A percentile compares a stretch with the other conserved stretches of the same genome.
These are phyloP conservation scores for Magnolia kwangsiensis DNA, from an alignment of 164 flowering plant genomes.

Conservation along the genomic window DNA sequence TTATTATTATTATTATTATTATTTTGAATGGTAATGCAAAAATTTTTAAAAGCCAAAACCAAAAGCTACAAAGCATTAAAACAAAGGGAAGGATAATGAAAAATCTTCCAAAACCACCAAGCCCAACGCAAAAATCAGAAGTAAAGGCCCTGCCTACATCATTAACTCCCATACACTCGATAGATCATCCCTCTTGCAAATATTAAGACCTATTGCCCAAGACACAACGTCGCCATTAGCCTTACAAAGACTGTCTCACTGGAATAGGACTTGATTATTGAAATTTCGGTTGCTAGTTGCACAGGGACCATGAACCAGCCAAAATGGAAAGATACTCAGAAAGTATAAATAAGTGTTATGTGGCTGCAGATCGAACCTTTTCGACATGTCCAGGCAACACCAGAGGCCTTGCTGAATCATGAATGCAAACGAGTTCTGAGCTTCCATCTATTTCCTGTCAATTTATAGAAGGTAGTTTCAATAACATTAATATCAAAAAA, in stretches of 20 bases:
- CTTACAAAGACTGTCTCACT: not conserved
- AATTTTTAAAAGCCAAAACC: no score
- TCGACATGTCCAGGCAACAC: conserved; percentile 56
- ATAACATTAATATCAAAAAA: not conserved
- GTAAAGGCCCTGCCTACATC: not conserved
- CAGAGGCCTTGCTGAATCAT: conserved; percentile 97
- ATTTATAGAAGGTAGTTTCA: not conserved
- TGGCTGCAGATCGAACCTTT: conserved; percentile 44
- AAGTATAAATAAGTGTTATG: not conserved
- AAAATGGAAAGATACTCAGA: not conserved
- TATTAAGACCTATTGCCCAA: not conserved
- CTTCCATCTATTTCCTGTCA: conserved; percentile 66
- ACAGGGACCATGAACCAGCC: not conserved
- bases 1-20: no score
- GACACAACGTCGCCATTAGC: not conserved
- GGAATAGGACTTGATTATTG: not conserved
- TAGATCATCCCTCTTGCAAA: not conserved
- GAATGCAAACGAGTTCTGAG: conserved; percentile 91
- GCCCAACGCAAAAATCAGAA: not conserved
- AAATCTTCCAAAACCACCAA: not conserved
- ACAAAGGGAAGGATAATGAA: no score
- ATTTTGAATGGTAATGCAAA: not conserved
- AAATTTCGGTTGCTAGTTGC: not conserved
- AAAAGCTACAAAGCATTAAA: not conserved
- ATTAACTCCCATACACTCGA: not conserved